Conservation (phyloP, 805 yeast genomes). For the Maudiozyma pseudohumilis region DNA sequence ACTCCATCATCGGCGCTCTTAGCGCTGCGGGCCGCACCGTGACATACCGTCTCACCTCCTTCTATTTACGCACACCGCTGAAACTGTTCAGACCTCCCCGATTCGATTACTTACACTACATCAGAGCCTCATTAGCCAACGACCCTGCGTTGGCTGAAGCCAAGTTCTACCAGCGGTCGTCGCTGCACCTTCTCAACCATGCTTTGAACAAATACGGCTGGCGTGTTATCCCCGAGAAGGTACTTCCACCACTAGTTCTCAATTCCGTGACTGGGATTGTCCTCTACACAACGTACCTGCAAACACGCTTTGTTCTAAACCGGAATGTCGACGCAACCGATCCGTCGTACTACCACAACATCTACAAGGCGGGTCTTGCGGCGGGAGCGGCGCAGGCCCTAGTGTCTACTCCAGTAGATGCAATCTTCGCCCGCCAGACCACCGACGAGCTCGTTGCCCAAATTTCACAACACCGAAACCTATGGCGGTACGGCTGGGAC, state of each 20-base stretch:
- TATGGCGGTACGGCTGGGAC: constrained; percentile 67
- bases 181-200: constrained; percentile 59
- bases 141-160: constrained; percentile 9
- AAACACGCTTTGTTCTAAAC: background rate
- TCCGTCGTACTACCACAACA: constrained; percentile 32
- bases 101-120: constrained; percentile 72
- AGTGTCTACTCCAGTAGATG: constrained; percentile 90
- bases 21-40: constrained; percentile 83
- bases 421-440: constrained; percentile 72
- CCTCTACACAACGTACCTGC: constrained; percentile 63
- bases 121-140: constrained; percentile 35
- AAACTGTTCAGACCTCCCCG: constrained; percentile 85
- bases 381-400: constrained; percentile 87
- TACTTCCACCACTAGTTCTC: constrained; percentile 79
- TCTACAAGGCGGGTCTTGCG: constrained; percentile 66
- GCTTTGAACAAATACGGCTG: constrained; percentile 76
- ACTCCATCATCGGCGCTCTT: constrained; percentile 55
- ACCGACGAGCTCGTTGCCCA: constrained; percentile 66
- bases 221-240: constrained; percentile 68
- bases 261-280: constrained; percentile 86
- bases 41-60: constrained; percentile 63
- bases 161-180: constrained; percentile 54
- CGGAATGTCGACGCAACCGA: background rate
- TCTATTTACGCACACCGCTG: constrained; percentile 72
- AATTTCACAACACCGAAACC: constrained; percentile 42